phyloP scores from a whole-genome alignment of 208 protist species.

The Acanthamoeba polyphaga region DNA sequence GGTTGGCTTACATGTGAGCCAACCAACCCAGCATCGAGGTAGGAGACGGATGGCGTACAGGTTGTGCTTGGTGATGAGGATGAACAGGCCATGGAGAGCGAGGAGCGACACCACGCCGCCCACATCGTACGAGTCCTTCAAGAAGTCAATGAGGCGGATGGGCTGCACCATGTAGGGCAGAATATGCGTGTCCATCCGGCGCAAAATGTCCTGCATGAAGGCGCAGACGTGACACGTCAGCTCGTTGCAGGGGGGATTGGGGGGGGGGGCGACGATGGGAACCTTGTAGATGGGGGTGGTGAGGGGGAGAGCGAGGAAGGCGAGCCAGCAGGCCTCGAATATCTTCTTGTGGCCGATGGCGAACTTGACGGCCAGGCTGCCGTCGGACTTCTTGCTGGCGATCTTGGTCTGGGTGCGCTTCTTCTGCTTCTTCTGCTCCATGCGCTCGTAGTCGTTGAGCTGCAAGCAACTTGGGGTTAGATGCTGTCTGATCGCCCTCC shows the following conservation, averaged over 20 bases:
- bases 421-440: not conserved
- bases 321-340: constrained; percentile 43
- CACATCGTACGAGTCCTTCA: constrained; percentile 83
- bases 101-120: constrained; percentile 80
- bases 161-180: constrained; percentile 72
- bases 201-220: constrained; percentile 37
- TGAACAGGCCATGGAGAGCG: constrained; percentile 81
- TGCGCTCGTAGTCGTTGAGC: not conserved
- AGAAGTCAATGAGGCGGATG: constrained; percentile 81
- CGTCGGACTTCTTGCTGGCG: not conserved
- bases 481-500: too few relatives aligned
- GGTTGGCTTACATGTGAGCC: not conserved
- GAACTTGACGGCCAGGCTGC: constrained; percentile 21
- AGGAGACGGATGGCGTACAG: constrained; percentile 45
- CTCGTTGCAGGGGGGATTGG: not conserved
- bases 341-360: constrained; percentile 1
- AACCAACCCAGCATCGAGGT: not conserved
- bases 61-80: constrained; percentile 85
- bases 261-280: not conserved
- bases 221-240: not conserved
- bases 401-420: not conserved
- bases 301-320: constrained; percentile 50
- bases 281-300: constrained; percentile 56
- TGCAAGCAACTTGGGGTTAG: not conserved
- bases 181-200: constrained; percentile 69